These are phyloP conservation scores for Hanseniaspora lindneri DNA, from an alignment of 805 yeast genomes.

Conservation along the genomic window DNA sequence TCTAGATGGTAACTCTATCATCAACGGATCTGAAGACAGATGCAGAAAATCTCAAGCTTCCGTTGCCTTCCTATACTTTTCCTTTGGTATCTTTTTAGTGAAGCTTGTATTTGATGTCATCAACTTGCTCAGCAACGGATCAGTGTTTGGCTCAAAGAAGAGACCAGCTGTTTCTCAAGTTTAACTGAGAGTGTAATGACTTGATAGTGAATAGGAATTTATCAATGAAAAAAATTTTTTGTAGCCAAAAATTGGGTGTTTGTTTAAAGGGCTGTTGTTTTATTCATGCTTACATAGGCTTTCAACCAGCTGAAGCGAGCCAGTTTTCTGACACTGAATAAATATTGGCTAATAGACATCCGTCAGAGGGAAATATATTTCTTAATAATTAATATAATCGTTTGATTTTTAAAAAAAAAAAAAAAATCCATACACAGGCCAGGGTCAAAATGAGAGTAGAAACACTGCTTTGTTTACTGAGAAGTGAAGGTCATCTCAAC, in stretches of 20 bases:
- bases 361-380: too few species aligned
- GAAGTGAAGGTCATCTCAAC: not conserved
- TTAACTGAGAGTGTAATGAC: constrained; percentile 29
- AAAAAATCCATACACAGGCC: too few species aligned
- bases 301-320: too few species aligned
- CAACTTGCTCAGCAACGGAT: constrained; percentile 47
- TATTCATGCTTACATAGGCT: too few species aligned
- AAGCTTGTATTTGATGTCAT: constrained; percentile 43
- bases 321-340: too few species aligned
- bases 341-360: too few species aligned
- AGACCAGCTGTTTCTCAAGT: constrained; percentile 60
- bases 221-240: too few species aligned
- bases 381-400: too few species aligned
- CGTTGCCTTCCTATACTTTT: constrained; percentile 71
- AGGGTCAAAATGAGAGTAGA: too few species aligned
- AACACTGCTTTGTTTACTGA: not conserved
- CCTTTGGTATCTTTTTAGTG: constrained; percentile 62
- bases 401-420: too few species aligned
- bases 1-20: constrained; percentile 51
- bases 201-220: not conserved
- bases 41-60: constrained; percentile 92
- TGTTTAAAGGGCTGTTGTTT: too few species aligned
- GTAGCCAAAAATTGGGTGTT: too few species aligned
- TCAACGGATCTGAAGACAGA: constrained; percentile 69
- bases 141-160: constrained; percentile 35